Conservation (phyloP, 495 filamentous ascomycete species). For the Aspergillus heteromorphus region DNA sequence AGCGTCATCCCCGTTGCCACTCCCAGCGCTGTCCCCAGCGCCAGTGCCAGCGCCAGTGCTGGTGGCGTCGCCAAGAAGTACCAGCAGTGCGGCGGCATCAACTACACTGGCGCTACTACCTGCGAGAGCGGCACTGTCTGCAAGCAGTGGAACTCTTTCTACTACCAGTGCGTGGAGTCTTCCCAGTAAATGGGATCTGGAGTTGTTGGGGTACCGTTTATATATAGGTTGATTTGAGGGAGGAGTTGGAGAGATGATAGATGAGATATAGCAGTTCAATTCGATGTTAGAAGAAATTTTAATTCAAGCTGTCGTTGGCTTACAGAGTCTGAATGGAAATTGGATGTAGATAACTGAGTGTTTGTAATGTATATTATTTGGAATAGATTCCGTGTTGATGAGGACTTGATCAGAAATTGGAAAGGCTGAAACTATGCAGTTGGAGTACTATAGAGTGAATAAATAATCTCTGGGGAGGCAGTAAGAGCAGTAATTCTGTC, state of each 20-base stretch:
- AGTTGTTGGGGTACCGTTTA: not conserved
- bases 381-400: too few species aligned
- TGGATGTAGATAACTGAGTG: too few species aligned
- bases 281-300: too few species aligned
- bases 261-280: too few species aligned
- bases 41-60: not conserved
- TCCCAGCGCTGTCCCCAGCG: conserved; percentile 1
- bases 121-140: conserved; percentile 14
- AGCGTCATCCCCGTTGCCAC: not conserved
- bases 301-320: too few species aligned
- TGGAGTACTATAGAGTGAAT: too few species aligned
- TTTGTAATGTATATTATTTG: too few species aligned
- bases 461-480: too few species aligned
- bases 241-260: not conserved
- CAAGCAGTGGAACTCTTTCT: conserved; percentile 23
- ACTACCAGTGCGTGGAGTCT: conserved; percentile 19
- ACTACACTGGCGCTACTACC: conserved; percentile 11
- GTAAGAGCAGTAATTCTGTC: too few species aligned
- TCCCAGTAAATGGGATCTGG: not conserved
- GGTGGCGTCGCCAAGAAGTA: conserved; percentile 11
- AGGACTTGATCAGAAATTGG: too few species aligned
- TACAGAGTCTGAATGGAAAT: too few species aligned
- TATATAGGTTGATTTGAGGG: not conserved
- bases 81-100: conserved; percentile 17
- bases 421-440: too few species aligned